Evolutionary conservation across 2,329 filamentous ascomycete species (phyloP).

Genomic region (Phialophora verrucosa): DNA sequence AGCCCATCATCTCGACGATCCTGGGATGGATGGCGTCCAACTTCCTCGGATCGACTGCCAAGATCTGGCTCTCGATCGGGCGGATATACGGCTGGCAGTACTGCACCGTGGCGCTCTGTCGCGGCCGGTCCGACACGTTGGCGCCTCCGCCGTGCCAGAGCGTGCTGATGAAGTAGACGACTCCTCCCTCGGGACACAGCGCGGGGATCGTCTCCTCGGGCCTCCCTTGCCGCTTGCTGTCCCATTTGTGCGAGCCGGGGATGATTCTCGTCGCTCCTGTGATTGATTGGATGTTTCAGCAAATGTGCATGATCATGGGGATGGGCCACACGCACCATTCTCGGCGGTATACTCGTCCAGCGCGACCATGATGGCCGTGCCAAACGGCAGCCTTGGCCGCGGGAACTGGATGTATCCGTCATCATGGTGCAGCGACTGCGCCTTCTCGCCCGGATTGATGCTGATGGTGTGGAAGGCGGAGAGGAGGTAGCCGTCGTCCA

Average conservation of each 20-base stretch:
- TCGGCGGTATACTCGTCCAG: constrained; percentile 35
- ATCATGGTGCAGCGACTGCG: constrained; percentile 49
- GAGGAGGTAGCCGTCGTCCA: constrained; percentile 47
- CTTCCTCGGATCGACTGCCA: constrained; percentile 44
- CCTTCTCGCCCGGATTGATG: constrained; percentile 48
- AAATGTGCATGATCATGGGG: too few relatives aligned
- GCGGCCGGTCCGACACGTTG: constrained; percentile 42
- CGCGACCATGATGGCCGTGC: constrained; percentile 44
- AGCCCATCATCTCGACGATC: constrained; percentile 47
- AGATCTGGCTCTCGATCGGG: constrained; percentile 44
- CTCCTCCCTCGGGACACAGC: constrained; percentile 47
- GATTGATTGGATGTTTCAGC: neutral
- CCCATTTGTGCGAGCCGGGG: constrained; percentile 47
- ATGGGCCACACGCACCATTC: constrained; percentile 44
- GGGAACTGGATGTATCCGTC: constrained; percentile 44
- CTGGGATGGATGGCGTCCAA: constrained; percentile 41
- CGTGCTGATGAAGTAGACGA: constrained; percentile 47
- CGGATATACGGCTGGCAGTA: constrained; percentile 51
- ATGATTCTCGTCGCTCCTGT: constrained; percentile 43
- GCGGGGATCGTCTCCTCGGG: constrained; percentile 44
- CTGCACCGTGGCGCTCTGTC: constrained; percentile 49
- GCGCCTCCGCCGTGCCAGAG: constrained; percentile 50
- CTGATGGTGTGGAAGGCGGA: constrained; percentile 48
- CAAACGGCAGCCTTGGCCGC: constrained; percentile 46
- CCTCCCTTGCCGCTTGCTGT: constrained; percentile 36